Conservation (phyloP, 208 protist genomes). For the Leptomonas seymouri region DNA sequence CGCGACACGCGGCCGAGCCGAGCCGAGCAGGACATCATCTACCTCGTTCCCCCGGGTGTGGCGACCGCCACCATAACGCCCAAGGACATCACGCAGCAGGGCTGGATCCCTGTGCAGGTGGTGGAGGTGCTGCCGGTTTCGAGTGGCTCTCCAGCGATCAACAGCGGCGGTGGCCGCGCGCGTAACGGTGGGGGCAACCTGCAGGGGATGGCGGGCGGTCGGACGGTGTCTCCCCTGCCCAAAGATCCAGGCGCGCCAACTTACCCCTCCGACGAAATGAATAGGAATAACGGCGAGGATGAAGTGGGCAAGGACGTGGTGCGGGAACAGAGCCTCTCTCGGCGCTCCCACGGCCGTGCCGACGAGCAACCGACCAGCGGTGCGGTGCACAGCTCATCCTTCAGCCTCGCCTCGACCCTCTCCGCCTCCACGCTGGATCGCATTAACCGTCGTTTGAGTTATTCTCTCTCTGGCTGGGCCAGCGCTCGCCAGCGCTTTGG, state of each 20-base stretch:
- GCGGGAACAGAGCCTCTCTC: conserved; percentile 8
- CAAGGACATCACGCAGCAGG: conserved; percentile 34
- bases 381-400: conserved; percentile 14
- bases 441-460: conserved; percentile 40
- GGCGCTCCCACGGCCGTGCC: neutral
- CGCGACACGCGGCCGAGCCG: conserved; percentile 22
- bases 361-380: neutral
- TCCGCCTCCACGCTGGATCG: conserved; percentile 39
- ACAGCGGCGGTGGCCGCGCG: neutral
- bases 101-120: conserved; percentile 50
- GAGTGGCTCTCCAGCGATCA: neutral
- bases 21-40: conserved; percentile 30
- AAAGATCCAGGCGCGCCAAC: conserved; percentile 9
- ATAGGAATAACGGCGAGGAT: neutral
- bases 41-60: conserved; percentile 26
- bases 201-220: neutral
- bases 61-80: conserved; percentile 30
- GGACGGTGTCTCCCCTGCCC: conserved; percentile 26
- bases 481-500: conserved; percentile 19
- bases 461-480: conserved; percentile 30
- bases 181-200: conserved; percentile 9
- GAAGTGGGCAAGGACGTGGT: neutral
- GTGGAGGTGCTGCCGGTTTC: conserved; percentile 13
- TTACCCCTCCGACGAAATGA: neutral
- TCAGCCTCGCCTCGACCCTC: conserved; percentile 27